Evolutionary conservation across 2,329 filamentous ascomycete species (phyloP).

Genomic region (Calonectria pauciramosa): DNA sequence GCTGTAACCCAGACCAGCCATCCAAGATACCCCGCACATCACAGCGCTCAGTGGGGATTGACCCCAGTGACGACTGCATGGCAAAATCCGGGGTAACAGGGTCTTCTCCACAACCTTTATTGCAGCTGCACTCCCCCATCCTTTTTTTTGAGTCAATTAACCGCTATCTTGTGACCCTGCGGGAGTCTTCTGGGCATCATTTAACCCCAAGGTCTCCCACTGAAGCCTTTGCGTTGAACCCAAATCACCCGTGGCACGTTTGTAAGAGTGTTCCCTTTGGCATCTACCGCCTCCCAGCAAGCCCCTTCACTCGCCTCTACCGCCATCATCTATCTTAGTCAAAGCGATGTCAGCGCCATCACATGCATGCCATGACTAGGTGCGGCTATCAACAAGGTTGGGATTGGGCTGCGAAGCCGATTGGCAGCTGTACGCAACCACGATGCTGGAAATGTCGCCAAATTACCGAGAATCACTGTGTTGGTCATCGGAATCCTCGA

Average conservation of each 20-base stretch:
- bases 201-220: background rate
- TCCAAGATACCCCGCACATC: background rate
- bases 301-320: background rate
- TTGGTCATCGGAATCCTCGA: background rate
- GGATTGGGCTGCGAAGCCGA: background rate
- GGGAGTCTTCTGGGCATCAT: rapidly evolving
- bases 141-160: background rate
- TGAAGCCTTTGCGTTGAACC: background rate
- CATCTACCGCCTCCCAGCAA: background rate
- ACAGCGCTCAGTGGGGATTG: background rate
- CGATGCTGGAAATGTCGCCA: background rate
- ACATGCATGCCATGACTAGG: background rate
- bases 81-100: background rate
- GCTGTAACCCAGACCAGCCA: background rate
- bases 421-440: background rate
- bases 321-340: background rate
- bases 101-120: background rate
- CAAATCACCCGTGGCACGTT: background rate
- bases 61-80: background rate
- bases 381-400: background rate
- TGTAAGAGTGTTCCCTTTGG: background rate
- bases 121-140: background rate
- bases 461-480: background rate
- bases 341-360: background rate
- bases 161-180: background rate